A percentile compares a stretch with the other conserved stretches of the same genome.
Evolutionary conservation across 139 green algal genomes (phyloP).

Genomic region (Raphidocelis subcapitata): DNA sequence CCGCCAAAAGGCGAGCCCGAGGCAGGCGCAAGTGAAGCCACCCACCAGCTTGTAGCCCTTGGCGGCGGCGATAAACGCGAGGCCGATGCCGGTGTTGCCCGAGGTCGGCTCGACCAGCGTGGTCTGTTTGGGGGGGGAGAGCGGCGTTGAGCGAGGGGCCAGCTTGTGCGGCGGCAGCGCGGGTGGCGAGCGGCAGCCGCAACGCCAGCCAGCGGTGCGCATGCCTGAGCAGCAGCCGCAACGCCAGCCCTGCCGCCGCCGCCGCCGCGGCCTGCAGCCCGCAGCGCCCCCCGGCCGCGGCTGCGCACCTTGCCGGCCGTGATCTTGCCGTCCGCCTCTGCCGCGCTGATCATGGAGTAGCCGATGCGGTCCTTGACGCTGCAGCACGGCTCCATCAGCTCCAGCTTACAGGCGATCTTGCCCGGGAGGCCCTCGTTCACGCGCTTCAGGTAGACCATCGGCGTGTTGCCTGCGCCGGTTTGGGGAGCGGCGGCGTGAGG

Average conservation of each 20-base stretch:
- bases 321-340: slow-evolving; percentile 90
- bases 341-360: slow-evolving; percentile 87
- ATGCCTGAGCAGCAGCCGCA: too few species aligned
- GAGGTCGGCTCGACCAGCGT: slow-evolving; percentile 91
- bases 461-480: slow-evolving; percentile 79
- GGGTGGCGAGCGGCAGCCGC: too few species aligned
- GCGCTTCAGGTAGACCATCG: slow-evolving; percentile 92
- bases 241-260: too few species aligned
- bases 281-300: too few species aligned
- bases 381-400: slow-evolving; percentile 88
- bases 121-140: slow-evolving; percentile 50
- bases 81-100: slow-evolving; percentile 89
- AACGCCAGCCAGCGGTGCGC: too few species aligned
- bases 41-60: slow-evolving; percentile 78
- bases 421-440: slow-evolving; percentile 57
- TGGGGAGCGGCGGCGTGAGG: neutral
- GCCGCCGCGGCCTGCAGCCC: too few species aligned
- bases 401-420: slow-evolving; percentile 83
- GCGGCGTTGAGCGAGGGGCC: neutral
- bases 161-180: too few species aligned
- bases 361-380: slow-evolving; percentile 93
- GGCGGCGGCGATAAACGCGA: slow-evolving; percentile 93
- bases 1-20: too few species aligned
- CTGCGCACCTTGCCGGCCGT: slow-evolving; percentile 73
- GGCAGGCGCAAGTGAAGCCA: too few species aligned